Evolutionary conservation across 768 basidiomycete genomes (phyloP).

Genomic region (Amanita subjunquillea): DNA sequence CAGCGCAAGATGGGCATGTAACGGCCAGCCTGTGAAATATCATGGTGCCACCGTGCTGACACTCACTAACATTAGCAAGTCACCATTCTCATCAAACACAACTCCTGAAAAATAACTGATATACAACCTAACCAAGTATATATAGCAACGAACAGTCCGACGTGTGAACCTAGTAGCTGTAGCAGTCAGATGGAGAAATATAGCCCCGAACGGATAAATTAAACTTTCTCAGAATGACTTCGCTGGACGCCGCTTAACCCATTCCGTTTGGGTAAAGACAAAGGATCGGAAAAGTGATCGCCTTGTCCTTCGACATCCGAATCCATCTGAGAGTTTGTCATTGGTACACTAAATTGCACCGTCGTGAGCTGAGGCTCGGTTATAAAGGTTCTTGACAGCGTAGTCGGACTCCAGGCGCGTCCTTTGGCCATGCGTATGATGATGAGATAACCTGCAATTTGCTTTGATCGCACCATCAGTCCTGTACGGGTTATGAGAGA

Average conservation of each 20-base stretch:
- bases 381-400: neutral
- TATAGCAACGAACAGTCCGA: neutral
- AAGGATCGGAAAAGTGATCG: neutral
- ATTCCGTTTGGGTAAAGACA: neutral
- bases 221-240: neutral
- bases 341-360: neutral
- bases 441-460: constrained; percentile 37
- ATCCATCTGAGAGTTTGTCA: neutral
- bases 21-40: too few species aligned
- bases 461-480: constrained; percentile 18
- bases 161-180: neutral
- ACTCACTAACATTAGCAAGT: neutral
- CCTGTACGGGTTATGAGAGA: neutral
- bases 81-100: neutral
- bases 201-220: neutral
- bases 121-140: neutral
- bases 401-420: constrained; percentile 25
- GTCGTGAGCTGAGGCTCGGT: constrained; percentile 1
- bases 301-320: neutral
- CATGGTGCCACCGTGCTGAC: too few species aligned
- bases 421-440: constrained; percentile 36
- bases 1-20: too few species aligned
- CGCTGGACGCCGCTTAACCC: neutral
- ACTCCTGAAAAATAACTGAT: neutral
- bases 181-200: neutral